These are phyloP conservation scores for Corrigiola litoralis DNA, from an alignment of 179 eudicot species.

Conservation along the genomic window DNA sequence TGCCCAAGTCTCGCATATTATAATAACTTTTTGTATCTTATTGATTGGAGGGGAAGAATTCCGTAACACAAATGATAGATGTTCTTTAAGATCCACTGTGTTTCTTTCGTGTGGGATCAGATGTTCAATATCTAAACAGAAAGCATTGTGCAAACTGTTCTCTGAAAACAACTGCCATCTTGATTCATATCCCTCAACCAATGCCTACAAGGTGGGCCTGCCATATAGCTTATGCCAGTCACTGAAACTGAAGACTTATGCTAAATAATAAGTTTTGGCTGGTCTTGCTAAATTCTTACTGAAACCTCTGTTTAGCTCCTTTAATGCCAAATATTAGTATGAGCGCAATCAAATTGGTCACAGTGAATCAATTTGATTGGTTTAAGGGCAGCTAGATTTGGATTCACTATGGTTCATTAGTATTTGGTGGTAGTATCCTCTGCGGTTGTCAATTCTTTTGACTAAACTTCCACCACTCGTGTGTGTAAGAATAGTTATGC, in stretches of 20 bases:
- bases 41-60: not conserved
- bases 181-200: not conserved
- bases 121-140: not conserved
- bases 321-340: too few relatives aligned
- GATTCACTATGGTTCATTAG: not conserved
- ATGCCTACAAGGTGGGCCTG: not conserved
- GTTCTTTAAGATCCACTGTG: not conserved
- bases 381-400: not conserved
- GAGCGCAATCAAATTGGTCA: too few relatives aligned
- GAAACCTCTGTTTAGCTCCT: too few relatives aligned
- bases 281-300: too few relatives aligned
- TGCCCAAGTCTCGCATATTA: too few relatives aligned
- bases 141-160: not conserved
- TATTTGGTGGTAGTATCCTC: not conserved
- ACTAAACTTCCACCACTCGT: slow-evolving; percentile 5
- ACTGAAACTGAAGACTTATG: not conserved
- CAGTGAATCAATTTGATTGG: slow-evolving; percentile 7
- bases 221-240: not conserved
- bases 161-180: not conserved
- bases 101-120: not conserved
- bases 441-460: slow-evolving; percentile 2
- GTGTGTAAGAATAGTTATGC: slow-evolving; percentile 11
- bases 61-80: not conserved
- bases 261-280: not conserved
- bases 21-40: too few relatives aligned